A percentile compares a stretch with the other conserved stretches of the same genome.
These are phyloP conservation scores for Marasmius oreades DNA, from an alignment of 1,284 basidiomycete species.

Conservation along the genomic window DNA sequence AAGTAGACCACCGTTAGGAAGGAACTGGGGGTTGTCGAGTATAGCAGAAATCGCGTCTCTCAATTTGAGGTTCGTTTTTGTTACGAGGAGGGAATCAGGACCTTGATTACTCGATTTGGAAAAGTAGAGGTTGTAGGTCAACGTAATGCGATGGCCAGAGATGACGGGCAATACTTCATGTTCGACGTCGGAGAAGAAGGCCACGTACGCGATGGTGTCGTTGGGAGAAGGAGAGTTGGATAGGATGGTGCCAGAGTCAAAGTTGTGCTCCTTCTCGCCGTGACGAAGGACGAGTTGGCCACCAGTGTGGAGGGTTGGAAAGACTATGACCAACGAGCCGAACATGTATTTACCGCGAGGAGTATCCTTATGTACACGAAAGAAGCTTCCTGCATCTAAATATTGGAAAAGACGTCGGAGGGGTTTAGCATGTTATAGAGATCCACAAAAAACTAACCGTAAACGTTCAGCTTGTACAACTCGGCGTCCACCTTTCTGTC, in stretches of 20 bases:
- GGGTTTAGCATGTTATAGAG: not conserved
- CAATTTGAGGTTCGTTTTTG: conserved; percentile 5
- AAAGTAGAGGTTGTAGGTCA: too few relatives aligned
- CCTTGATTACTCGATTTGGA: conserved; percentile 17
- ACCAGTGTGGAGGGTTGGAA: conserved; percentile 37
- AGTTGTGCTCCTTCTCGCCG: conserved; percentile 25
- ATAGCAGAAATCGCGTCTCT: conserved; percentile 17
- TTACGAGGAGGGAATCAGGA: not conserved
- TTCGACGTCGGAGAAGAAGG: too few relatives aligned
- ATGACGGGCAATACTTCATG: too few relatives aligned
- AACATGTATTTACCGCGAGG: conserved; percentile 37
- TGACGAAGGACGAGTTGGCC: conserved; percentile 35
- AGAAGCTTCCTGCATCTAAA: conserved; percentile 25
- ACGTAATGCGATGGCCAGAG: too few relatives aligned
- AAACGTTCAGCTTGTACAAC: conserved; percentile 32
- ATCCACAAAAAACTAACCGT: conserved; percentile 17
- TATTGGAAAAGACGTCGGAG: not conserved
- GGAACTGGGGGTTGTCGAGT: conserved; percentile 15
- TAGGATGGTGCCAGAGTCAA: conserved; percentile 30
- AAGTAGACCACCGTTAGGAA: conserved; percentile 25
- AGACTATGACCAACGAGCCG: conserved; percentile 41
- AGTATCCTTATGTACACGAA: too few relatives aligned
- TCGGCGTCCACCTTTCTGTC: too few relatives aligned
- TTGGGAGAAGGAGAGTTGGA: too few relatives aligned
- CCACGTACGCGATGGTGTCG: too few relatives aligned